phyloP scores from a whole-genome alignment of 2,329 filamentous ascomycete species.

The Ustilaginoidea virens region DNA sequence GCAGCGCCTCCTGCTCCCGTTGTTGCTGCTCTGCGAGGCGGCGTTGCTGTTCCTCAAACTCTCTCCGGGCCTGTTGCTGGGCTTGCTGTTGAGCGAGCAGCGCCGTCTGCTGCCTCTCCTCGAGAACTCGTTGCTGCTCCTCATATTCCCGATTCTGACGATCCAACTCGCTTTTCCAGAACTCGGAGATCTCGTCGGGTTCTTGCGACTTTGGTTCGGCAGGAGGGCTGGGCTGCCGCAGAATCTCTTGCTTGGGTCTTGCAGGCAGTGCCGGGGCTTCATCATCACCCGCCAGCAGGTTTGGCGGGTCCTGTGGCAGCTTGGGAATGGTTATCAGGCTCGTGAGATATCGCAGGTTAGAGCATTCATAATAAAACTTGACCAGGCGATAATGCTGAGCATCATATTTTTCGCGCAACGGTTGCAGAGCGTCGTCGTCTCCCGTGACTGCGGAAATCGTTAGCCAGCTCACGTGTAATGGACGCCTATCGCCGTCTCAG shows the following conservation, averaged over 20 bases:
- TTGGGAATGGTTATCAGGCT: constrained; percentile 94
- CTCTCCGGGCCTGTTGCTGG: constrained; percentile 70
- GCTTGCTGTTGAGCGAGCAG: constrained; percentile 70
- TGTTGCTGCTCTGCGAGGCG: constrained; percentile 77
- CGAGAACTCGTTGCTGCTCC: constrained; percentile 77
- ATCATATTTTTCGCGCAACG: constrained; percentile 76
- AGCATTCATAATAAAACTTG: constrained; percentile 98
- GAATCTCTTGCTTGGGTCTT: constrained; percentile 62
- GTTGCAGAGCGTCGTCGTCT: constrained; percentile 82
- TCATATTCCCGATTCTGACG: constrained; percentile 91
- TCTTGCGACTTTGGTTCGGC: constrained; percentile 56
- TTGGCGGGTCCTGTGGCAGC: constrained; percentile 85
- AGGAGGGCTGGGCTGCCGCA: constrained; percentile 52
- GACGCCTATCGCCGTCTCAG: too few relatives aligned
- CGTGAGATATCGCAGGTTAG: constrained; percentile 89
- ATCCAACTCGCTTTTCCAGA: constrained; percentile 89
- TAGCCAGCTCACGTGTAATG: too few relatives aligned
- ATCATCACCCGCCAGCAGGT: constrained; percentile 72
- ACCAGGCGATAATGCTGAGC: constrained; percentile 93
- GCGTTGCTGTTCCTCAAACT: constrained; percentile 95
- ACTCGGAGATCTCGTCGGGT: constrained; percentile 90
- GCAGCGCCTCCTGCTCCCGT: constrained; percentile 75
- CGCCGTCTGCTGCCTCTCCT: constrained; percentile 73
- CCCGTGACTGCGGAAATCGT: constrained; percentile 51
- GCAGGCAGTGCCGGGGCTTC: constrained; percentile 69